Percentiles rank a stretch among this genome's conserved stretches.
Conservation (phyloP, 78 protist species). For the Pigoraptor vietnamica region DNA sequence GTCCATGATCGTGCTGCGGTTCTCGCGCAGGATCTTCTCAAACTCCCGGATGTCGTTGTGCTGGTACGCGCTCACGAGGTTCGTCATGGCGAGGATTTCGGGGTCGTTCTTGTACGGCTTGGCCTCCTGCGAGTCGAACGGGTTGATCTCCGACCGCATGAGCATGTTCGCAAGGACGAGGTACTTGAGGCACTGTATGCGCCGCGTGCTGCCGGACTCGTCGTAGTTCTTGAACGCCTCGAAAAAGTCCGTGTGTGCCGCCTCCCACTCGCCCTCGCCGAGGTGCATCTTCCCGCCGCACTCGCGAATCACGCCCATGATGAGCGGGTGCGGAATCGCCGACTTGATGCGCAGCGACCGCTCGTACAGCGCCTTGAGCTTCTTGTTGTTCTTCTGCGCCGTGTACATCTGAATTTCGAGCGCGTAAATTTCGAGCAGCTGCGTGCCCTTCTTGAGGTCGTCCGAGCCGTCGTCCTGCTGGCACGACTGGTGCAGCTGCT, state of each 20-base stretch:
- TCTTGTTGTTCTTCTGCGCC: conserved; percentile 69
- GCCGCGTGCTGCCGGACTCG: conserved; percentile 75
- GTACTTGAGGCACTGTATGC: conserved; percentile 87
- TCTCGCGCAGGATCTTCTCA: conserved; percentile 67
- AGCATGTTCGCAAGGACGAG: conserved; percentile 90
- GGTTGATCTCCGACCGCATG: conserved; percentile 78
- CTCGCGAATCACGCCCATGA: conserved; percentile 92
- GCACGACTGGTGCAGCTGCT: conserved; percentile 44
- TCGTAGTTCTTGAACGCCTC: conserved; percentile 97
- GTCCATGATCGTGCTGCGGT: conserved; percentile 66
- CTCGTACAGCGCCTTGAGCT: conserved; percentile 61
- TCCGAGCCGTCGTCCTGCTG: conserved; percentile 48
- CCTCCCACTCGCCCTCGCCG: conserved; percentile 76
- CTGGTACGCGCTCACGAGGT: conserved; percentile 62
- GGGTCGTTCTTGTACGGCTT: conserved; percentile 84
- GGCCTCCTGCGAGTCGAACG: conserved; percentile 69
- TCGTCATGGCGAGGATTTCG: conserved; percentile 89
- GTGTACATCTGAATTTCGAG: conserved; percentile 93
- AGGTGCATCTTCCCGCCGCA: conserved; percentile 95
- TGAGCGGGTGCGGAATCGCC: conserved; percentile 94
- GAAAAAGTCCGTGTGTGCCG: conserved; percentile 88
- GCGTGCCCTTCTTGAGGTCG: conserved; percentile 69
- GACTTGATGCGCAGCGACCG: conserved; percentile 52
- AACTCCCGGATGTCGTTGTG: conserved; percentile 74
- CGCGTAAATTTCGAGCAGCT: conserved; percentile 89